Evolutionary conservation across 2,329 filamentous ascomycete species (phyloP), one percentile per base, ranked within the genome.

Genomic region (Aspergillus brasiliensis): DNA sequence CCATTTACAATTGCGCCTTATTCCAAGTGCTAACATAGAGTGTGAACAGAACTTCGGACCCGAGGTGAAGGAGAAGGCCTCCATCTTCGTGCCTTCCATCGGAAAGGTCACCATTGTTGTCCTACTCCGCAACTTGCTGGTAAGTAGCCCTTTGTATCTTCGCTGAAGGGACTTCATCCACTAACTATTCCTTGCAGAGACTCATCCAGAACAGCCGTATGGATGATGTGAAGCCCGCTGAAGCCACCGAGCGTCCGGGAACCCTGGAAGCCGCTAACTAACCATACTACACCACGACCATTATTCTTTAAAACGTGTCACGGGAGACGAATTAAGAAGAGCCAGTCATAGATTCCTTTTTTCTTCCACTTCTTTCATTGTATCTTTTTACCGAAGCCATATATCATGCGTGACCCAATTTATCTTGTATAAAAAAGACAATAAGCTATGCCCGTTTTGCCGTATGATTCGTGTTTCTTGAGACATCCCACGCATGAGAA

Each of bases 21-120:
- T 57, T 11, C 5, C 19, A 46, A n/a, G 38, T 38, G 31, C 60
- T 64, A 56, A 63, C 23, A 42, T 38, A 27, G 2, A 11, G 11
- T 23, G 47, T 38, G 2, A 51, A 40, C 67, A 86, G 81, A 98
- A 99, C 80, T 98, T 98, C 77, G 88, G 89, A 62, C 88, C 90
- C 0, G 90, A 91, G 51, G 88, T 98, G 67, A 98, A 97, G 80
- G 91, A 97, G 75, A 96, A 93, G 81, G 95, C 95, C 2, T 92
- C 92, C 5, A 96, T 99, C 70, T 99, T 97, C 70, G 93, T 98
- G 17, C 95, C 95, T 1, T 95, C 94, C 0, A 96, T 97, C 67
- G 95, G 95, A 69, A 99, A 98, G 81, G 94, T 98, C 51, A 99
- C 95, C 0, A 98, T 98, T 74, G 91, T 94, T 15, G 88, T 97